Base-by-base conservation (phyloP, 164 flowering plant species). In the Warburgia ugandensis region DNA sequence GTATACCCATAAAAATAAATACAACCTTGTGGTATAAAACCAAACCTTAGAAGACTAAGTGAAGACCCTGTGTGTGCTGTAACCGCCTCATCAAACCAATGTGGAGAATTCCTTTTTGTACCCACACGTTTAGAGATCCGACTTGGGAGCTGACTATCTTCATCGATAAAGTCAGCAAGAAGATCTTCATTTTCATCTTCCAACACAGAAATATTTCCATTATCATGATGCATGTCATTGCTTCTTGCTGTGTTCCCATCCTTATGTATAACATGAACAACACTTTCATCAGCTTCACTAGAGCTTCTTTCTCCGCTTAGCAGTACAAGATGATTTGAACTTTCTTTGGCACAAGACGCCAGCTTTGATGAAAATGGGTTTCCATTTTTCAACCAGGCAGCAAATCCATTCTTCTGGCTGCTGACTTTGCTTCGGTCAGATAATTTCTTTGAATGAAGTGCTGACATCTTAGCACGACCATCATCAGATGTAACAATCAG, bases 141-240 rank as follows among this genome's bases (percentile, higher is more conserved):
- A 66, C 99, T 89, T 25, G 99, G 99, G 16, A 89, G 97, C 72
- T 94, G 99, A 73, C 99, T 94, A 56, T 94, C 99, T 67, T 94
- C 99, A 63, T 94, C 99, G 69, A 94, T 94, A 59, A 86, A 94
- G 70, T 94, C 99, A 27, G 99, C 99, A 50, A 70, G 83, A 52
- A 94, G 94, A 70, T 94, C 99, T 68, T 94, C 99, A 68, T 81
- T 78, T 81, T 94, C 99, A 65, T 89, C 99, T 50, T 89, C 97
- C 8, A 66, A 59, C 57, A 72, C 50, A 63, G 77, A 32, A 56
- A 48, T 55, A 19, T 55, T 45, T 22, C 84, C 86, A 71, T 80
- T 77, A 26, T 43, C 29, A 58, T 70, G 60, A 70, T 51, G 68
- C 31, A 6, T 61, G 58, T 60, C 75, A 48, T 63, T 51, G 40